These are phyloP conservation scores for Kodamaea hsintzibuensis DNA, from an alignment of 805 yeast species.

Conservation along the genomic window DNA sequence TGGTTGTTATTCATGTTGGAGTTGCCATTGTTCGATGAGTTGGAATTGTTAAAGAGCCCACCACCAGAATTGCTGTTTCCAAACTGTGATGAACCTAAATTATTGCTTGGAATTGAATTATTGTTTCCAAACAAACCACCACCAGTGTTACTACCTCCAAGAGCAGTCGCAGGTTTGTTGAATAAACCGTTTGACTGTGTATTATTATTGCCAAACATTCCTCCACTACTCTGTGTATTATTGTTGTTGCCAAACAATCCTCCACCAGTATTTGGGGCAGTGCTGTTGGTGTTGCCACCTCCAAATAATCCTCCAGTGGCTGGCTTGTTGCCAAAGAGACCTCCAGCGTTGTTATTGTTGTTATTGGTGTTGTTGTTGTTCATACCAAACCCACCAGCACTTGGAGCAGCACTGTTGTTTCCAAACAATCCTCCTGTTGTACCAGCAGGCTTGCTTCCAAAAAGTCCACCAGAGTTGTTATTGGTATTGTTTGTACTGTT, in stretches of 20 bases:
- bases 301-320: conserved; percentile 31
- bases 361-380: background rate
- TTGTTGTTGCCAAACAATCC: conserved; percentile 15
- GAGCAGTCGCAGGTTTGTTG: conserved; percentile 13
- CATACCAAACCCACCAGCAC: background rate
- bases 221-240: conserved; percentile 35
- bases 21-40: conserved; percentile 8
- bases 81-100: conserved; percentile 30
- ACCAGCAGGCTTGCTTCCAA: conserved; percentile 28
- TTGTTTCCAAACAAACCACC: conserved; percentile 22
- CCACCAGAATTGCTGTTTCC: conserved; percentile 21
- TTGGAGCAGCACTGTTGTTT: background rate
- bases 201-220: conserved; percentile 39
- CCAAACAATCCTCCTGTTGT: conserved; percentile 28
- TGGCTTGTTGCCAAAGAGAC: conserved; percentile 17
- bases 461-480: conserved; percentile 39
- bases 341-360: conserved; percentile 14
- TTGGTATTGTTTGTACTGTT: conserved; percentile 25
- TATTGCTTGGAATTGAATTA: conserved; percentile 14
- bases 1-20: conserved; percentile 15
- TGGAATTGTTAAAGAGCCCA: conserved; percentile 22
- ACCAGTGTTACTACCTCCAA: conserved; percentile 30
- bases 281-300: conserved; percentile 9
- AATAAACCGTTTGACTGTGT: conserved; percentile 44
- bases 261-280: conserved; percentile 5